Conservation (phyloP, 1,284 basidiomycete species). For the Coniferiporia sulphurascens region DNA sequence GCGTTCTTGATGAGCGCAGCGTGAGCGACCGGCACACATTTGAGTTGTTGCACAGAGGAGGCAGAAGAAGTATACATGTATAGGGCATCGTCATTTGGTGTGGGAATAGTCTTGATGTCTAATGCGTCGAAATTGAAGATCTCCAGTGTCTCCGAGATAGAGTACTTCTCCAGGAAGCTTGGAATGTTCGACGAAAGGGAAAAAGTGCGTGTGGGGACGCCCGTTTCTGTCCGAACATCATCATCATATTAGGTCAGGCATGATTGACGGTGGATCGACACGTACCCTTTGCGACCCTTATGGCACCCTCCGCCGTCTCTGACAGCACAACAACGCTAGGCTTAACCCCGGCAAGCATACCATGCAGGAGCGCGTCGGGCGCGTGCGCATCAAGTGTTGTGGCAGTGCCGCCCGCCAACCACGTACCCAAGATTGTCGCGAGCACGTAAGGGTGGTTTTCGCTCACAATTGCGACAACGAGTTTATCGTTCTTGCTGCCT, state of each 20-base stretch:
- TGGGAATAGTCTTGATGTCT: slow-evolving; percentile 12
- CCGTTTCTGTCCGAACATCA: neutral
- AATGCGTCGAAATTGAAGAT: slow-evolving; percentile 19
- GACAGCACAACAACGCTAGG: slow-evolving; percentile 29
- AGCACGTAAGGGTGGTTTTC: slow-evolving; percentile 33
- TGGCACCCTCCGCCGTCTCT: slow-evolving; percentile 22
- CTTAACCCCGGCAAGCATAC: slow-evolving; percentile 29
- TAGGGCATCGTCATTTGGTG: slow-evolving; percentile 19
- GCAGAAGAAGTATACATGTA: slow-evolving; percentile 34
- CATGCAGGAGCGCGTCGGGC: slow-evolving; percentile 28
- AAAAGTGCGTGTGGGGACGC: neutral
- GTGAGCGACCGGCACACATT: slow-evolving; percentile 32
- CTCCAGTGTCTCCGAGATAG: slow-evolving; percentile 22
- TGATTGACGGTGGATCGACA: neutral
- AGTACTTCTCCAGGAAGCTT: slow-evolving; percentile 26
- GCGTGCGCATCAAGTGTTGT: slow-evolving; percentile 32
- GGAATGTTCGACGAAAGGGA: slow-evolving; percentile 26
- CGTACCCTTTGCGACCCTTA: slow-evolving; percentile 25
- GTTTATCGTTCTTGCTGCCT: neutral
- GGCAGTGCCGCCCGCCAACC: slow-evolving; percentile 31
- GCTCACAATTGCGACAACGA: slow-evolving; percentile 28
- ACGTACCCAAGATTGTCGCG: slow-evolving; percentile 29
- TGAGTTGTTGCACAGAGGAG: slow-evolving; percentile 30
- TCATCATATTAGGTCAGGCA: neutral
- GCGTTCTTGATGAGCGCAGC: slow-evolving; percentile 25